Conservation (phyloP, 441 rosid species). For the Bocquillonia castaneifolia region DNA sequence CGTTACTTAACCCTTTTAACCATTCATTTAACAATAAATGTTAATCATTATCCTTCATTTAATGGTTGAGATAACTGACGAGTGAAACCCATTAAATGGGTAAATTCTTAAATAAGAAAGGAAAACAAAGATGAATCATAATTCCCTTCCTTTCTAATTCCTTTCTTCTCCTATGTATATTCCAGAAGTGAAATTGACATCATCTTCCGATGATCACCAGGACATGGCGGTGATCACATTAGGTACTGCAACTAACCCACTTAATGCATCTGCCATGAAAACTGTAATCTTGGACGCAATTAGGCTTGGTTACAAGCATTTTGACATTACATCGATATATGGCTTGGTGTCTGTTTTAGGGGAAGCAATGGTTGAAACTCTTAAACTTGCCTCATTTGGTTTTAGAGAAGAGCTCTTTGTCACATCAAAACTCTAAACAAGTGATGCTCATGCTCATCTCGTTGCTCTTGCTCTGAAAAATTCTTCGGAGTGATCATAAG, state of each 20-base stretch:
- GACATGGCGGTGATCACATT: constrained; percentile 32
- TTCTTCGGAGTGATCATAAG: constrained; percentile 29
- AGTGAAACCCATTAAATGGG: no score
- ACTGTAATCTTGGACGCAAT: constrained; percentile 29
- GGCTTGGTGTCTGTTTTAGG: constrained; percentile 32
- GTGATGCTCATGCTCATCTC: constrained; percentile 31
- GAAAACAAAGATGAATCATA: background rate
- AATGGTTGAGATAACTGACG: no score
- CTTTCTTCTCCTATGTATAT: background rate
- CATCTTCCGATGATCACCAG: constrained; percentile 20
- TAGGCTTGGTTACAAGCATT: constrained; percentile 34
- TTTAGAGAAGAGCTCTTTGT: constrained; percentile 34
- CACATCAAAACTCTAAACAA: constrained; percentile 31
- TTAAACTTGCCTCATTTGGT: constrained; percentile 14
- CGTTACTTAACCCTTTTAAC: no score
- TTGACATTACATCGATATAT: constrained; percentile 34
- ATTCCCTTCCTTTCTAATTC: background rate
- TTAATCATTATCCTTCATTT: no score
- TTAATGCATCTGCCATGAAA: constrained; percentile 12
- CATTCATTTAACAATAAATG: no score
- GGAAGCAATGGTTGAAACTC: constrained; percentile 32
- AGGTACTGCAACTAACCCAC: constrained; percentile 24
- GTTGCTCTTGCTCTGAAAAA: constrained; percentile 29
- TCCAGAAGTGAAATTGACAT: constrained; percentile 19
- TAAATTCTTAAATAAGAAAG: no score